Conservation (phyloP, 306 rosid species). For the Parietaria judaica region DNA sequence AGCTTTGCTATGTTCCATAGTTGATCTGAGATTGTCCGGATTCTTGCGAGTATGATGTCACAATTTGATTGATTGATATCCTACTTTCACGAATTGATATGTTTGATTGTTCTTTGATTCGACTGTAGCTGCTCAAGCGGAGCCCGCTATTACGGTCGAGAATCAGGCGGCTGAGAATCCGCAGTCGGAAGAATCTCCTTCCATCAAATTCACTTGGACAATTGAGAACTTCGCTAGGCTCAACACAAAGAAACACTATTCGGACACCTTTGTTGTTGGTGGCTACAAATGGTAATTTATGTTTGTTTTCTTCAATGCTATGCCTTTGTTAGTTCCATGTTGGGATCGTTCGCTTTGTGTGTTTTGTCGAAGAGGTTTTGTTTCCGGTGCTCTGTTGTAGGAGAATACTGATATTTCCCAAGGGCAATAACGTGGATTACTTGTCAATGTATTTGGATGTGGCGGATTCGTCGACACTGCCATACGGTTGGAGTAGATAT, state of each 20-base stretch:
- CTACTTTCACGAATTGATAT: constrained; percentile 12
- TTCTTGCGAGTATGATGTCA: neutral
- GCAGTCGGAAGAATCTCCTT: constrained; percentile 56
- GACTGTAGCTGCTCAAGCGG: constrained; percentile 28
- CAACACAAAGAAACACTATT: constrained; percentile 48
- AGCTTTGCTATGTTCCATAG: neutral
- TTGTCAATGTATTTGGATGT: constrained; percentile 64
- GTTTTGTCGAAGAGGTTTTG: constrained; percentile 5
- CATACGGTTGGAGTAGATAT: constrained; percentile 43
- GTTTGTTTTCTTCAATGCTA: too few species aligned
- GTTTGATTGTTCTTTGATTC: constrained; percentile 10
- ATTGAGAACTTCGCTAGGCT: constrained; percentile 55
- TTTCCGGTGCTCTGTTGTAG: constrained; percentile 27
- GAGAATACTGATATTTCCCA: constrained; percentile 63
- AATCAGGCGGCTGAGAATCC: constrained; percentile 39
- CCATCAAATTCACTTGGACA: constrained; percentile 64
- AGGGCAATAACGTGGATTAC: constrained; percentile 80
- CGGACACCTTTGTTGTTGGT: constrained; percentile 47
- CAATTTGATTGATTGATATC: neutral
- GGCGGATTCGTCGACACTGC: constrained; percentile 44
- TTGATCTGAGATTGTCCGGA: constrained; percentile 14
- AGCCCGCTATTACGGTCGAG: constrained; percentile 38
- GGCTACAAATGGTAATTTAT: constrained; percentile 47
- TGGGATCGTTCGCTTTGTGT: too few species aligned
- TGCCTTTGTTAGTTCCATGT: too few species aligned